Evolutionary conservation across 345 rosid species (phyloP).

Genomic region (Theobroma cacao): DNA sequence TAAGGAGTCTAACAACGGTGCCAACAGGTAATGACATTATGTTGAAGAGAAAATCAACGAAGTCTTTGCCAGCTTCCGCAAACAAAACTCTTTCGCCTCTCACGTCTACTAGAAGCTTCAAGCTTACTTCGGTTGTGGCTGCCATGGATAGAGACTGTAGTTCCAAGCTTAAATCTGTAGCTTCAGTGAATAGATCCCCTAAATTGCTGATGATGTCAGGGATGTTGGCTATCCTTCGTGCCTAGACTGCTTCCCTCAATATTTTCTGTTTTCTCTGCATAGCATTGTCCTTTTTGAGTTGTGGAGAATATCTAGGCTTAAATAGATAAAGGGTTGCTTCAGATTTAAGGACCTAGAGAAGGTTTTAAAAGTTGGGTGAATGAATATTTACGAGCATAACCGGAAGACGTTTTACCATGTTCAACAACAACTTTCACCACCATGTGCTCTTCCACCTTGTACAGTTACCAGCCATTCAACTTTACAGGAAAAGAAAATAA

Average conservation of each 20-base stretch:
- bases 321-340: not conserved
- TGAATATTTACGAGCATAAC: too few relatives aligned
- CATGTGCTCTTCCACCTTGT: too few relatives aligned
- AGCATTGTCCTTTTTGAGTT: not conserved
- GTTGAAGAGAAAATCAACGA: conserved; percentile 21
- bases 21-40: conserved; percentile 24
- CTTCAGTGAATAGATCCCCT: not conserved
- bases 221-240: not conserved
- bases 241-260: not conserved
- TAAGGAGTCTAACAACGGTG: not conserved
- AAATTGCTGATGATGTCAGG: not conserved
- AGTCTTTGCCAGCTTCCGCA: conserved; percentile 12
- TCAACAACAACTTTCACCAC: too few relatives aligned
- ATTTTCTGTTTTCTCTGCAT: fast-evolving
- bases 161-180: not conserved
- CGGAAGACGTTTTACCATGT: too few relatives aligned
- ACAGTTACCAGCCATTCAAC: not conserved
- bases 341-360: not conserved
- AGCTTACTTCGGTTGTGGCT: not conserved
- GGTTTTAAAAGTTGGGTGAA: not conserved
- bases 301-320: not conserved
- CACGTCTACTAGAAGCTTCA: conserved; percentile 17
- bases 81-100: conserved; percentile 3
- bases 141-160: not conserved
- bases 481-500: not conserved